Conservation (phyloP, 2,329 filamentous ascomycete species). For the Penicillium sp. region DNA sequence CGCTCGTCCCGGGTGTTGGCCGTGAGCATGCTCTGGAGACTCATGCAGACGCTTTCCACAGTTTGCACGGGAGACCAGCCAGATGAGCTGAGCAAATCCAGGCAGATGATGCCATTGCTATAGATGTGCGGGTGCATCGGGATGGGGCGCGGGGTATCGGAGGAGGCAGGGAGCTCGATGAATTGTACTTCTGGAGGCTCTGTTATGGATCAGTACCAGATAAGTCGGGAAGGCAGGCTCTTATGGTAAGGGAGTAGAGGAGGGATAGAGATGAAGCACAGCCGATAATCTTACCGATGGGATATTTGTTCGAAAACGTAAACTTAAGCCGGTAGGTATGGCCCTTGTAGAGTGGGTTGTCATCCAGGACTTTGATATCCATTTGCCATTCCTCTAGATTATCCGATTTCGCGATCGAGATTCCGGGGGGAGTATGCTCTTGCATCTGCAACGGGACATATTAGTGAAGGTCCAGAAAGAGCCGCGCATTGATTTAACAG, state of each 20-base stretch:
- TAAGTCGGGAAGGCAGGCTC: not conserved
- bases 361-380: slow-evolving; percentile 86
- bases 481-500: no score
- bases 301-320: slow-evolving; percentile 77
- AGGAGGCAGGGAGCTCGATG: slow-evolving; percentile 53
- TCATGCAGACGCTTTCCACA: slow-evolving; percentile 95
- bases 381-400: slow-evolving; percentile 87
- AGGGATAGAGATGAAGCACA: not conserved
- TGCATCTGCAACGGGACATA: slow-evolving; percentile 50
- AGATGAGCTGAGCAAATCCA: slow-evolving; percentile 81
- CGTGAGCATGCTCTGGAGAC: slow-evolving; percentile 95
- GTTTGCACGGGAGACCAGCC: slow-evolving; percentile 98
- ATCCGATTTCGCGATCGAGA: slow-evolving; percentile 75
- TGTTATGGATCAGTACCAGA: slow-evolving; percentile 43
- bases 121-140: slow-evolving; percentile 98
- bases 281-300: slow-evolving; percentile 65
- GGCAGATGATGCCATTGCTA: slow-evolving; percentile 96
- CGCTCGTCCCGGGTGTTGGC: slow-evolving; percentile 90
- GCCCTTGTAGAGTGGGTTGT: slow-evolving; percentile 80
- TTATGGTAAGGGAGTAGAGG: not conserved
- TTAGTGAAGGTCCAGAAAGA: no score
- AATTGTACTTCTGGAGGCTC: slow-evolving; percentile 96
- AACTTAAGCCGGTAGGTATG: slow-evolving; percentile 85
- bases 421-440: slow-evolving; percentile 61
- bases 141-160: slow-evolving; percentile 56